Percentiles rank a stretch among this genome's conserved stretches.
Evolutionary conservation across 352 stramenopile genomes (phyloP).

Genomic region (Elongisporangium prolatum): DNA sequence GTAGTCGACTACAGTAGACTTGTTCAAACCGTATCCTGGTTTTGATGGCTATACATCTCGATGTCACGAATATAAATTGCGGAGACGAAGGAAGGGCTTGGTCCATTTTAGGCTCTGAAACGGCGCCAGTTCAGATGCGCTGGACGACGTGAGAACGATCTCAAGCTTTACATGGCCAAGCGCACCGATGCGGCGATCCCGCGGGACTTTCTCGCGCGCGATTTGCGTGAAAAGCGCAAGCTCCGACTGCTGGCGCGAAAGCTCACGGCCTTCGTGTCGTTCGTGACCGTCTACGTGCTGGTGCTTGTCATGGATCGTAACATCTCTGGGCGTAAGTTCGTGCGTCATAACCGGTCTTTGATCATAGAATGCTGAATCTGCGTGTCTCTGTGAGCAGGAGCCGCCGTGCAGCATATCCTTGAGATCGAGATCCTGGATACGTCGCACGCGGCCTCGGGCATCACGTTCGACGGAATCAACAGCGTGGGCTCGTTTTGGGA

Average conservation of each 20-base stretch:
- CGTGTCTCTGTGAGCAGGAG: slow-evolving; percentile 21
- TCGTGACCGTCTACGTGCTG: slow-evolving; percentile 55
- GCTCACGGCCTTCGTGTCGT: slow-evolving; percentile 57
- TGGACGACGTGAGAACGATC: slow-evolving; percentile 5
- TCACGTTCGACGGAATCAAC: slow-evolving; percentile 37
- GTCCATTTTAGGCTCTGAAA: not conserved
- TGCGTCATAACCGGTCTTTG: too few species aligned
- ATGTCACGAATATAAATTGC: not conserved
- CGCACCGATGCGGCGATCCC: slow-evolving; percentile 18
- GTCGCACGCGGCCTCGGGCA: slow-evolving; percentile 22
- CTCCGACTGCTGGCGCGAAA: slow-evolving; percentile 62
- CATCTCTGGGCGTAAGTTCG: slow-evolving; percentile 56
- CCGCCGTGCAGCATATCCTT: slow-evolving; percentile 49
- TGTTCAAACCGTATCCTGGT: not conserved
- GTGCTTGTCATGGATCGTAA: slow-evolving; percentile 64
- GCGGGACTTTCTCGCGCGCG: slow-evolving; percentile 45
- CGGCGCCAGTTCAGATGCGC: not conserved
- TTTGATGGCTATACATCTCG: not conserved
- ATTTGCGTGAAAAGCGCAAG: slow-evolving; percentile 69
- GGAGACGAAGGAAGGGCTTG: not conserved
- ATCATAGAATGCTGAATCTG: too few species aligned
- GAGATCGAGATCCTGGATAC: slow-evolving; percentile 44
- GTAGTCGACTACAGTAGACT: not conserved
- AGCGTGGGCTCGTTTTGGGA: slow-evolving; percentile 42
- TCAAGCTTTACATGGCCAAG: slow-evolving; percentile 24